phyloP scores from a whole-genome alignment of 305 asterid genomes.

The Lippia alba region DNA sequence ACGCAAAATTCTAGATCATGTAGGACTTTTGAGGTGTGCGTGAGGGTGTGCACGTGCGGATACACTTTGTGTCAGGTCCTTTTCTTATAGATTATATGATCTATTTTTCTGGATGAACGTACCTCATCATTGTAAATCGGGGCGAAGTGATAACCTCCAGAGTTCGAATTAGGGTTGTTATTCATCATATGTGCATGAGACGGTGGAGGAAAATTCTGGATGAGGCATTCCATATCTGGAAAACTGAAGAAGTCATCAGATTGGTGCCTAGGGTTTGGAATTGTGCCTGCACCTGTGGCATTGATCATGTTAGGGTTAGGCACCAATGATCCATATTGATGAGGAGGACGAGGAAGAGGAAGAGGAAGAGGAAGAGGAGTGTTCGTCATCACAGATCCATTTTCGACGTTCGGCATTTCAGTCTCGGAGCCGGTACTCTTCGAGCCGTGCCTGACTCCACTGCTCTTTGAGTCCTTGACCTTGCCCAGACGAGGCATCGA shows the following conservation, averaged over 20 bases:
- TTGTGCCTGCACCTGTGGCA: not conserved
- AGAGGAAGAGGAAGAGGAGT: too few relatives aligned
- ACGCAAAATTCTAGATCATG: too few relatives aligned
- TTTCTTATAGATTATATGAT: too few relatives aligned
- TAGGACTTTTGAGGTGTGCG: too few relatives aligned
- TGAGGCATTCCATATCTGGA: conserved; percentile 32
- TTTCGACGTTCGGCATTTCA: not conserved
- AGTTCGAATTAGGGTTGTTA: conserved; percentile 12
- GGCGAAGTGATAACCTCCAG: conserved; percentile 4
- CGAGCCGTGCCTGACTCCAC: conserved; percentile 14
- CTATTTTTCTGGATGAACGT: not conserved
- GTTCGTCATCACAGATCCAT: not conserved
- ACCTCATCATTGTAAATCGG: conserved; percentile 32
- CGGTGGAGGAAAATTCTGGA: conserved; percentile 23
- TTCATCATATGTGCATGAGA: conserved; percentile 22
- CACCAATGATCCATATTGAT: conserved; percentile 13
- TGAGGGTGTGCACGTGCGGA: too few relatives aligned
- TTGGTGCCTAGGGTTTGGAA: conserved; percentile 29
- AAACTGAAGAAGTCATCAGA: conserved; percentile 35
- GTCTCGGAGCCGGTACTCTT: not conserved
- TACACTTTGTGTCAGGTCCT: too few relatives aligned
- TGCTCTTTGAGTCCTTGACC: not conserved
- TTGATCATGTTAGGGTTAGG: conserved; percentile 19
- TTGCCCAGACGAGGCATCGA: conserved; percentile 44
- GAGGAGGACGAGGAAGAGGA: not conserved